A percentile compares a stretch with the other conserved stretches of the same genome.
Evolutionary conservation across 1,139 yeast species (phyloP).

Genomic region (Scheffersomyces insectosa): DNA sequence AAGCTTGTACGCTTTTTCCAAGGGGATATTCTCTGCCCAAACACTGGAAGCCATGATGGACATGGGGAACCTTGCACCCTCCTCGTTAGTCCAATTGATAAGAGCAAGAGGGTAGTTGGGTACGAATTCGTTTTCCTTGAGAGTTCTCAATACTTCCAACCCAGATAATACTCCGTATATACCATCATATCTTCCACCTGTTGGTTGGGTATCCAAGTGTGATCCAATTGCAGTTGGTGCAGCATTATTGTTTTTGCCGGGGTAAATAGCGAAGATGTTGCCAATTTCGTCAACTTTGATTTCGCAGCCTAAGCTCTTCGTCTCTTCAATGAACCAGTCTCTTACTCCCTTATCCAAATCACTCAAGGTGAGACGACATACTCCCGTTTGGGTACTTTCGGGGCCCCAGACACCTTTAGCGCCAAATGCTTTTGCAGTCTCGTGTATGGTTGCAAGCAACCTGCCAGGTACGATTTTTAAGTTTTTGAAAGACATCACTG

Average conservation of each 20-base stretch:
- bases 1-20: conserved; percentile 51
- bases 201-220: conserved; percentile 78
- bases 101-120: conserved; percentile 69
- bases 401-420: conserved; percentile 65
- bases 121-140: conserved; percentile 55
- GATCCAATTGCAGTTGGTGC: conserved; percentile 71
- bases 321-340: conserved; percentile 64
- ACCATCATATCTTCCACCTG: conserved; percentile 77
- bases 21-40: conserved; percentile 55
- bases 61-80: conserved; percentile 74
- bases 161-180: conserved; percentile 69
- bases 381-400: conserved; percentile 58
- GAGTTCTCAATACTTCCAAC: conserved; percentile 62
- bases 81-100: conserved; percentile 75
- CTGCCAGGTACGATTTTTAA: conserved; percentile 27
- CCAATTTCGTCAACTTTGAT: conserved; percentile 64
- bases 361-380: conserved; percentile 59
- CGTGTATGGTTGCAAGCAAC: conserved; percentile 57
- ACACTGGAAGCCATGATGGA: conserved; percentile 66
- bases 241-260: conserved; percentile 49
- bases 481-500: not conserved
- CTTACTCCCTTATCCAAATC: conserved; percentile 66
- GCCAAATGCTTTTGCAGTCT: conserved; percentile 59
- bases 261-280: conserved; percentile 63
- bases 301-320: conserved; percentile 54